Base-by-base conservation (phyloP, 495 filamentous ascomycete species). In the Parmelia sp. region DNA sequence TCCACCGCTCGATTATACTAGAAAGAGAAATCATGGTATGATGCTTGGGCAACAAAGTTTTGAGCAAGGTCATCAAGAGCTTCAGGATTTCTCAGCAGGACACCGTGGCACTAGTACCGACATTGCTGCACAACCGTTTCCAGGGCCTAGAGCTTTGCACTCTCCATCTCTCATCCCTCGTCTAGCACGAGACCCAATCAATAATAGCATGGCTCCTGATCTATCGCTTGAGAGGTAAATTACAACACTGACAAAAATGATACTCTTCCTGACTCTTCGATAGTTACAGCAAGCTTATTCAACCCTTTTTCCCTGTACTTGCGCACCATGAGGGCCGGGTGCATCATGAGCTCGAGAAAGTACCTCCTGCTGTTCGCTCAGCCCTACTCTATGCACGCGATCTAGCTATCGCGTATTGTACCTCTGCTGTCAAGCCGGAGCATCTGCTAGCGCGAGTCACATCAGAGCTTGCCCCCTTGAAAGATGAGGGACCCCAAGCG, bases 251-350 rank as follows among this genome's bases (percentile, higher is more conserved):
- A 4, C n/a, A 47, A 17, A 2, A 4, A 44, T 19, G 39, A 45
- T n/a, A 21, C 36, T 15, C 29, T 8, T 19, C n/a, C 62, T 64
- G 17, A 64, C 56, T 15, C 27, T 3, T 60, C n/a, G 14, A 47
- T 60, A 91, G 88, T 57, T 92, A 92, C 70, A 86, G 90, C 61
- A 77, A 81, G 25, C 76, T 82, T 36, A 84, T 95, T 23, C 90
- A 95, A 69, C 83, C 84, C 3, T 83, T 85, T 21, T 86, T 92
- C 61, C 91, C 91, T 0, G 76, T 95, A 5, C 80, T 96, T 21
- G 83, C 90, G 1, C 78, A 83, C 67, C 85, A 80, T 42, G 90
- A 86, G 68, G 77, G 81, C 42, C 78, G 83, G 9, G 78, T 91
- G 5, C 77, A 85, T 49, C 80, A 81, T 17, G 77, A 86, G 47